A percentile compares a stretch with the other conserved stretches of the same genome.
Evolutionary conservation across 306 rosid species (phyloP).

Genomic region (Vigna angularis): DNA sequence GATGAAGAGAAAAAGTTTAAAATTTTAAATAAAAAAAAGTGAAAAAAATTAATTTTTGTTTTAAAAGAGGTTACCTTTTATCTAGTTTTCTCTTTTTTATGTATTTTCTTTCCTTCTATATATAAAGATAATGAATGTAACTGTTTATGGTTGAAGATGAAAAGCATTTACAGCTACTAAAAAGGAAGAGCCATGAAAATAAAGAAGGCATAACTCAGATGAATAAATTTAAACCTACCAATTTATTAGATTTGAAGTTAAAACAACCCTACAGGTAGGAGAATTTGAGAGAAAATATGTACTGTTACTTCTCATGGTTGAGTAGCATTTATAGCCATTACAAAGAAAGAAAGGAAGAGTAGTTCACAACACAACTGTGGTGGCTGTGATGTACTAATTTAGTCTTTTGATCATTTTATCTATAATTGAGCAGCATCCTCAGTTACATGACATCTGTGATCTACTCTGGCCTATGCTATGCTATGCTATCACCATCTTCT

Average conservation of each 20-base stretch:
- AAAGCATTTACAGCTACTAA: neutral
- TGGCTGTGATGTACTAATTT: constrained; percentile 12
- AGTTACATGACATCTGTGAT: constrained; percentile 4
- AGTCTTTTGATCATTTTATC: neutral
- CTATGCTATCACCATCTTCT: constrained; percentile 32
- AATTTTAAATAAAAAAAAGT: too few species aligned
- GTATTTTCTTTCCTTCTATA: neutral
- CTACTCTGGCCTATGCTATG: constrained; percentile 20
- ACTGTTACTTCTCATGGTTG: constrained; percentile 28
- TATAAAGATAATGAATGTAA: neutral
- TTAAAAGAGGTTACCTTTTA: neutral
- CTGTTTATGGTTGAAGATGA: neutral
- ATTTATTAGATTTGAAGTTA: constrained; percentile 7
- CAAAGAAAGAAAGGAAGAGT: neutral
- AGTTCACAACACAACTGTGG: constrained; percentile 10
- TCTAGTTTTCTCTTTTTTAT: neutral
- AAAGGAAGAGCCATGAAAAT: neutral
- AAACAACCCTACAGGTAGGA: neutral
- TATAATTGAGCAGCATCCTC: constrained; percentile 24
- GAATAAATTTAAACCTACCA: constrained; percentile 17
- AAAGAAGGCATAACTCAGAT: neutral
- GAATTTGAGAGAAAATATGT: constrained; percentile 33
- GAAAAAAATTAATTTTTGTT: neutral
- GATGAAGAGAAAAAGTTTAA: neutral
- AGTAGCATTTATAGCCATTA: constrained; percentile 26